These are phyloP conservation scores for Santalum album DNA, from an alignment of 164 flowering plant species.

Conservation along the genomic window DNA sequence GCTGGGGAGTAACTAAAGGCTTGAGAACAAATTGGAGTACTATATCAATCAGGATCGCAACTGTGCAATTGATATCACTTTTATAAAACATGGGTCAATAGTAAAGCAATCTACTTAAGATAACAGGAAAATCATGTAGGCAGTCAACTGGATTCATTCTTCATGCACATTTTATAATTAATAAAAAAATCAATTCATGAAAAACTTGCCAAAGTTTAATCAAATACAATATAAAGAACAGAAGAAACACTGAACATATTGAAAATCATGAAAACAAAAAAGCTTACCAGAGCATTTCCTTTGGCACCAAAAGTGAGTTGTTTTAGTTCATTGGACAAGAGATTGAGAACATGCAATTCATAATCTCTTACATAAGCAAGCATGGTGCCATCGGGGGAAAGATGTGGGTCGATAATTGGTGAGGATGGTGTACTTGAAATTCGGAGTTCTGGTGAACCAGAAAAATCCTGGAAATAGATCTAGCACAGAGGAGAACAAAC, in stretches of 20 bases:
- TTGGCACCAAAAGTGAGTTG: conserved; percentile 62
- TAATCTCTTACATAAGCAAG: conserved; percentile 66
- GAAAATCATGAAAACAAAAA: background rate
- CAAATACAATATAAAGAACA: background rate
- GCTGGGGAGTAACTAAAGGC: no score
- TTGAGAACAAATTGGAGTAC: no score
- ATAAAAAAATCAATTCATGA: no score
- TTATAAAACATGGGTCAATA: no score
- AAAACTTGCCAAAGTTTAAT: background rate
- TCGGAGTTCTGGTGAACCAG: conserved; percentile 52
- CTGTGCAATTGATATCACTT: no score
- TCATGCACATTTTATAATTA: no score
- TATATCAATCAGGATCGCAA: no score
- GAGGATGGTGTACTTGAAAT: conserved; percentile 52
- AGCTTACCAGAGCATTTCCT: conserved; percentile 47
- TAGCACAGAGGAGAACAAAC: conserved; percentile 15
- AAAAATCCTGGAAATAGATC: conserved; percentile 70
- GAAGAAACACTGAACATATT: background rate
- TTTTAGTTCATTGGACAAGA: conserved; percentile 36
- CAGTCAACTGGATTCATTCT: no score
- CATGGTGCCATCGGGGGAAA: conserved; percentile 87
- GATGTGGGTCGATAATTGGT: conserved; percentile 83
- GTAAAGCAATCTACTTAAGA: no score
- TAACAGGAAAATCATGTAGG: no score
- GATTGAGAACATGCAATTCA: conserved; percentile 61